These are phyloP conservation scores for Achaetomiella virescens DNA, from an alignment of 495 filamentous ascomycete species.

Conservation along the genomic window DNA sequence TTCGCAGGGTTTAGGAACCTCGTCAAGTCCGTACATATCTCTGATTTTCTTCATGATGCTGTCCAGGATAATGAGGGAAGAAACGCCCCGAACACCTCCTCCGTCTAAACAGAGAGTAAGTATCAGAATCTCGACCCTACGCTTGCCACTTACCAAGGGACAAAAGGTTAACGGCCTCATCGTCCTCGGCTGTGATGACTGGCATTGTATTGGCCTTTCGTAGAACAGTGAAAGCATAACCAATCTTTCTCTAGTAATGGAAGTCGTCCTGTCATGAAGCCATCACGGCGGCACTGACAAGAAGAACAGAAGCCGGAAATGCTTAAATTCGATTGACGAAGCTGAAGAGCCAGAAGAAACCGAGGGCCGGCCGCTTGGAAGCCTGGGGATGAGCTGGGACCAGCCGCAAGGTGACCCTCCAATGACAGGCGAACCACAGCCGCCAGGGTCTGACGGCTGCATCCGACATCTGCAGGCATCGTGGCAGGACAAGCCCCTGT, in stretches of 20 bases:
- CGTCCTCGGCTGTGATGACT: background rate
- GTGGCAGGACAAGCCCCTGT: background rate
- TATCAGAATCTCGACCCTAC: background rate
- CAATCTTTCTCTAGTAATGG: background rate
- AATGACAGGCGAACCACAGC: background rate
- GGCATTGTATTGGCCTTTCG: background rate
- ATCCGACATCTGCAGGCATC: background rate
- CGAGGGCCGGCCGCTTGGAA: background rate
- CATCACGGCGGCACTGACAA: no score
- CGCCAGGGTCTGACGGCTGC: background rate
- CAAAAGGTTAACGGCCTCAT: conserved; percentile 17
- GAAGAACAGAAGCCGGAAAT: background rate
- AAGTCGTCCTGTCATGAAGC: no score
- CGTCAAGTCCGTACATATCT: conserved; percentile 5
- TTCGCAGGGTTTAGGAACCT: conserved; percentile 31
- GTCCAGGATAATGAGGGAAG: conserved; percentile 30
- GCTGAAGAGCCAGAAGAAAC: background rate
- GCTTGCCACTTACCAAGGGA: conserved; percentile 13
- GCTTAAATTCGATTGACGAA: background rate
- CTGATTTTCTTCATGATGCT: conserved; percentile 30
- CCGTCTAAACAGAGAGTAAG: conserved; percentile 24
- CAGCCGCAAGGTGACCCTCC: background rate
- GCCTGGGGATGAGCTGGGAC: background rate
- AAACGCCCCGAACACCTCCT: conserved; percentile 34
- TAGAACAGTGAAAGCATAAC: background rate